Base-by-base conservation (phyloP, 2,329 filamentous ascomycete species). In the Diaporthe vexans region DNA sequence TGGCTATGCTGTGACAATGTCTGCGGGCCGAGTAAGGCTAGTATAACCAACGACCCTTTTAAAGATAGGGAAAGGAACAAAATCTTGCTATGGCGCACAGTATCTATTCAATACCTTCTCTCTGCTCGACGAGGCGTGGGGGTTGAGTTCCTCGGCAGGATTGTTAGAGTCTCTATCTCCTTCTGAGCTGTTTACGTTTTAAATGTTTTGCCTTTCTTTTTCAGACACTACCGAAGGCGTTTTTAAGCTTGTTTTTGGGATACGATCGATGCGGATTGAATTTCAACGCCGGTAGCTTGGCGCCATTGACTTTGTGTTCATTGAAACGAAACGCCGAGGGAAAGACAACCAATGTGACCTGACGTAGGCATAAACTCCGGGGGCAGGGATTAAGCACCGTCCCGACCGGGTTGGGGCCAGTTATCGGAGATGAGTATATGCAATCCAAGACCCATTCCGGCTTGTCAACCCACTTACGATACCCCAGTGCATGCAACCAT, bases 391-490 rank as follows among this genome's bases (percentile, higher is more conserved):
- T 8, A 17, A n/a, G 46, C 21, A 67, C 13, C 26, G 8, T 37
- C 21, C 43, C 29, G 24, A 35, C 61, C 61, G 61, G 61, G 29
- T 24, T 52, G 10, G 61, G 61, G n/a, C 19, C 17, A 37, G 61
- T 24, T 19, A 15, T 26, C 61, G 61, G 61, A 67, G 61, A 67
- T 67, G 61, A 52, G 61, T 48, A 67, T 67, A 67, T 67, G 61
- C 61, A 52, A 24, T 52, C 15, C 43, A 15, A 67, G 61, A 29
- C 19, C 61, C 43, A 52, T 67, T 35, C 29, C 46, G 43, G 43
- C 46, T 67, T 46, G 43, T 52, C 19, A 67, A 21, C 6, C 61
- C 61, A 67, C 43, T 37, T n/a, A 67, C 11, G 19, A 52, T 17
- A 67, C 61, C 43, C 61, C 29, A 37, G 43, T 52, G 29, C 11